Conservation (phyloP, 371 early-diverging fungal species). For the Coemansia sp. region DNA sequence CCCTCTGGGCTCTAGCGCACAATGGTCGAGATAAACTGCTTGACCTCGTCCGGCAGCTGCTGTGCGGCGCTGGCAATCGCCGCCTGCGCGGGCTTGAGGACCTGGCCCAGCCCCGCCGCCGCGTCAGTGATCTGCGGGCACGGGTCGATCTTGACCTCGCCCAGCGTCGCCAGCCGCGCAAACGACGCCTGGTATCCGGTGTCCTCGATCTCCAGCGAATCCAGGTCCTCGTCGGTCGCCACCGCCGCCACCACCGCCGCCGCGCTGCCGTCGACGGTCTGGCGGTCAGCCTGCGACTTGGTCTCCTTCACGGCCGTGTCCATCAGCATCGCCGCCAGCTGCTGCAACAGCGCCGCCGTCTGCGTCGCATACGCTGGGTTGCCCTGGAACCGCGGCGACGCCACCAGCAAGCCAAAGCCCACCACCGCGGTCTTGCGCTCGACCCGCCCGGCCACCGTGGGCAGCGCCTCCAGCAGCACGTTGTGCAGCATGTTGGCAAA, state of each 20-base stretch:
- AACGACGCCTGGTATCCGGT: slow-evolving; percentile 79
- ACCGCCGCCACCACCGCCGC: slow-evolving; percentile 44
- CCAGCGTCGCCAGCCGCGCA: slow-evolving; percentile 62
- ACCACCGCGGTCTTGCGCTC: slow-evolving; percentile 74
- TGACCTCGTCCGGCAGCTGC: slow-evolving; percentile 19
- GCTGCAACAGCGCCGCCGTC: slow-evolving; percentile 29
- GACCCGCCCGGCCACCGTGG: slow-evolving; percentile 60
- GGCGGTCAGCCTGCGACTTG: slow-evolving; percentile 34
- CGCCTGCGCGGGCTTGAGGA: slow-evolving; percentile 25
- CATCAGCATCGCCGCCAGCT: slow-evolving; percentile 44
- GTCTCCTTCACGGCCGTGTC: slow-evolving; percentile 40
- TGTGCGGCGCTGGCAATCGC: slow-evolving; percentile 11
- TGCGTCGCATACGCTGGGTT: slow-evolving; percentile 11
- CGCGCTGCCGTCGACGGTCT: slow-evolving; percentile 32
- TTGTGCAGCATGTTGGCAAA: slow-evolving; percentile 70
- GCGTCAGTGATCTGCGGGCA: slow-evolving; percentile 38
- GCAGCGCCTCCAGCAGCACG: slow-evolving; percentile 71
- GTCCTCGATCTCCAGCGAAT: slow-evolving; percentile 71
- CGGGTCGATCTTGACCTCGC: slow-evolving; percentile 47
- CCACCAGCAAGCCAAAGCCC: slow-evolving; percentile 53
- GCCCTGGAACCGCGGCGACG: slow-evolving; percentile 27
- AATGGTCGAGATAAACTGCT: slow-evolving; percentile 17
- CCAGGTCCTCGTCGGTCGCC: slow-evolving; percentile 69
- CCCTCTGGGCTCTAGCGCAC: background rate
- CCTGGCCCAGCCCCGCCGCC: slow-evolving; percentile 28